These are phyloP conservation scores for Debaryomyces sp. DNA, from an alignment of 1,139 yeast species.

Conservation along the genomic window DNA sequence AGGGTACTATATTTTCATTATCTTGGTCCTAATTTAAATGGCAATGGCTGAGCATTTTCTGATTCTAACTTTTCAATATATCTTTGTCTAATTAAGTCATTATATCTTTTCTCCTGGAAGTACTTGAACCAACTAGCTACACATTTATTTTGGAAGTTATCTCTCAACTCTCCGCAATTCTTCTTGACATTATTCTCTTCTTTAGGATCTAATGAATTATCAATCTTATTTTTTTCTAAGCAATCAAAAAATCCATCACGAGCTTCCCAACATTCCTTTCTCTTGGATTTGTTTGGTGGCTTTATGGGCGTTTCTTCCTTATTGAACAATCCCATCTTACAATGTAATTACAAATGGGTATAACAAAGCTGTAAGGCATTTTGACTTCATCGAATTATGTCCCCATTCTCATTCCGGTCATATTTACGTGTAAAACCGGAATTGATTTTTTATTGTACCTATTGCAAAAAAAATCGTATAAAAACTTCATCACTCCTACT, in stretches of 20 bases:
- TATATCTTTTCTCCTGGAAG: constrained; percentile 50
- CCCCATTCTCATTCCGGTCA: not conserved
- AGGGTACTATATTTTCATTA: constrained; percentile 11
- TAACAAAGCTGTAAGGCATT: not conserved
- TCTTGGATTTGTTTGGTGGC: constrained; percentile 46
- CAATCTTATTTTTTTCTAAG: constrained; percentile 41
- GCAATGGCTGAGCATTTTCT: constrained; percentile 52
- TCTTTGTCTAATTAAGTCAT: constrained; percentile 44
- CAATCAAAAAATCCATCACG: constrained; percentile 48
- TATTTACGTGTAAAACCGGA: constrained; percentile 4
- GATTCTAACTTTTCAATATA: constrained; percentile 47
- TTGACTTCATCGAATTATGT: not conserved
- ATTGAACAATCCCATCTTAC: constrained; percentile 40
- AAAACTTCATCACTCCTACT: not conserved
- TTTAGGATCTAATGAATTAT: constrained; percentile 47
- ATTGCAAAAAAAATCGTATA: constrained; percentile 1
- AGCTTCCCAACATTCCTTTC: constrained; percentile 48
- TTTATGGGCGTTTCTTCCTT: constrained; percentile 27
- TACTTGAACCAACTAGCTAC: constrained; percentile 51
- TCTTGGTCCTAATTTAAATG: constrained; percentile 43
- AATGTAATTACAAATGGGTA: not conserved
- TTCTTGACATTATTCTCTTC: constrained; percentile 32
- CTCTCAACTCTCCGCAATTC: constrained; percentile 39
- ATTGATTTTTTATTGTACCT: not conserved
- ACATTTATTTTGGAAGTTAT: constrained; percentile 42